Conservation (phyloP, 1,284 basidiomycete species). For the Baeospora myosura region DNA sequence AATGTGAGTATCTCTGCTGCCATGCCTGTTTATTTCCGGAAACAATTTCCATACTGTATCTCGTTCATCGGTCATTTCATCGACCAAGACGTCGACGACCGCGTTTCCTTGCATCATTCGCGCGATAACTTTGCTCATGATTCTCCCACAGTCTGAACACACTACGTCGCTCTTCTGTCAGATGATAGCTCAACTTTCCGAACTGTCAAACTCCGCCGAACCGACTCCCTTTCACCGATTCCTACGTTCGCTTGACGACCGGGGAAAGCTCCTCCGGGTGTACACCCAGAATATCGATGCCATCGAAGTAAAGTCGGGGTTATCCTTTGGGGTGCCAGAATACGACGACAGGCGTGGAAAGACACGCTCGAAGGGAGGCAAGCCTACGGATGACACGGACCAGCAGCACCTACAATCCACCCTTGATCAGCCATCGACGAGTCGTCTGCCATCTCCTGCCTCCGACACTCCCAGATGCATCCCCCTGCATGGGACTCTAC, state of each 20-base stretch:
- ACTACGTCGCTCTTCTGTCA: constrained; percentile 79
- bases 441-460: constrained; percentile 32
- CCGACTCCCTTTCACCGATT: constrained; percentile 83
- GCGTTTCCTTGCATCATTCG: no score
- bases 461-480: constrained; percentile 70
- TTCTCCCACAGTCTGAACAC: constrained; percentile 50
- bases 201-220: constrained; percentile 63
- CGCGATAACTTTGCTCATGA: no score
- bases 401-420: no score
- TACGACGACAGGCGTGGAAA: constrained; percentile 47
- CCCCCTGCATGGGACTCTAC: constrained; percentile 84
- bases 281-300: constrained; percentile 96
- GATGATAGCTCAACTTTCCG: constrained; percentile 80
- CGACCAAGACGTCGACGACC: no score
- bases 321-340: constrained; percentile 70
- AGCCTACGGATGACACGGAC: constrained; percentile 14
- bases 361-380: constrained; percentile 35
- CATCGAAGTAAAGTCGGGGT: constrained; percentile 78
- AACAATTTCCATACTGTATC: no score
- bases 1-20: constrained; percentile 47
- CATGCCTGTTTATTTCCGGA: no score
- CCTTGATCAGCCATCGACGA: constrained; percentile 16
- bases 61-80: no score
- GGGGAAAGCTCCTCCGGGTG: constrained; percentile 75
- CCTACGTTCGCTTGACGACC: constrained; percentile 69